Base-by-base conservation (phyloP, 495 filamentous ascomycete species). In the Aspergillus cristatus region DNA sequence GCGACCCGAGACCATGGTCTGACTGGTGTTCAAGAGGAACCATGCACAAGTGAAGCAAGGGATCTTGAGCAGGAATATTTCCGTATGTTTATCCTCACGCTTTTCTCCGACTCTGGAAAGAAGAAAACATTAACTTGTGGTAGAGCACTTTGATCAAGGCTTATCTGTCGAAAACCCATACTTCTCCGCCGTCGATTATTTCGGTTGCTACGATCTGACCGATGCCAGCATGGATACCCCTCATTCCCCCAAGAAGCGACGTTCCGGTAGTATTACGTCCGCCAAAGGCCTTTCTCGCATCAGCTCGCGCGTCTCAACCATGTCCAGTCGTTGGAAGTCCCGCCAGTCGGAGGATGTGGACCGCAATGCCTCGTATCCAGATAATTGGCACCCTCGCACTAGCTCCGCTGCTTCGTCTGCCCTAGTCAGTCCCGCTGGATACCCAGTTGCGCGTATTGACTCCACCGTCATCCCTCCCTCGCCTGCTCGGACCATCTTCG, bases 401-500 rank as follows among this genome's bases (percentile, higher is more conserved):
- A 66, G 60, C 51, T 93, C 86, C 0, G 81, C 78, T 37, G 81
- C 78, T 37, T 80, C 82, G 2, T 87, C 83, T 15, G 82, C 81
- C 1, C 51, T 82, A 8, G 81, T 78, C 12, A 76, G 74, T 32
- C 74, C 78, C 1, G 54, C 63, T n/a, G 59, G 65, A 13, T 61
- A 56, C 30, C 49, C 56, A 4, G 51, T 65, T 14, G 72, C 74
- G 18, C 68, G 70, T 35, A 70, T 66, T 26, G 78, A 78, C 34
- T 62, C 70, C 8, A 56, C 63, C 18, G n/a, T n/a, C n/a, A 58
- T 80, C 6, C 81, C 81, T 15, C 70, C 74, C 7, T 82, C 83
- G 0, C 80, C 84, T 5, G 75, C 78, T 2, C 65, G 70, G 28
- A 84, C 78, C 7, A 73, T 79, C 39, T 76, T 78, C 38, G 80